These are phyloP conservation scores for Rutidosis leptorrhynchoides DNA, from an alignment of 129 eudicot genomes.

Conservation along the genomic window DNA sequence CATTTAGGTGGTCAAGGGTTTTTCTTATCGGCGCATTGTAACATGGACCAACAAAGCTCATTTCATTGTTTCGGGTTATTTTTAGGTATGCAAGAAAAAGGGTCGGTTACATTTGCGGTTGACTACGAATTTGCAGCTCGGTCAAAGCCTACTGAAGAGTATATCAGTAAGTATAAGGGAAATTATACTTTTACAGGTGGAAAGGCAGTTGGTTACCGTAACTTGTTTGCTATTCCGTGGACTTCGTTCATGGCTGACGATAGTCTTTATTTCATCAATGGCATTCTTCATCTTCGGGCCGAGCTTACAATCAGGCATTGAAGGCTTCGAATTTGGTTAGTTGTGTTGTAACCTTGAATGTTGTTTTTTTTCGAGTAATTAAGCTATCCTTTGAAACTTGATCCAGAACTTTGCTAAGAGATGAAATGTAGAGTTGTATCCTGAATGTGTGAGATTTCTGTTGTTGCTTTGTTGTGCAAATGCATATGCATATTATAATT, in stretches of 20 bases:
- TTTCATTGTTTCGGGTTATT: slow-evolving; percentile 79
- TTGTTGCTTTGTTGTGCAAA: slow-evolving; percentile 3
- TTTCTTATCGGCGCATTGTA: slow-evolving; percentile 78
- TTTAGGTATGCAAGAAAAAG: slow-evolving; percentile 81
- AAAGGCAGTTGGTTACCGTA: slow-evolving; percentile 78
- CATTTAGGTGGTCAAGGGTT: slow-evolving; percentile 83
- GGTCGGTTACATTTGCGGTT: slow-evolving; percentile 65
- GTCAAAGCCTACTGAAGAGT: slow-evolving; percentile 71
- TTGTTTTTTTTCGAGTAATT: background rate
- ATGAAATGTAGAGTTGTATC: slow-evolving; percentile 26
- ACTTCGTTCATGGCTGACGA: slow-evolving; percentile 70
- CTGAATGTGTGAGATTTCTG: slow-evolving; percentile 9
- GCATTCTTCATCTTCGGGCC: slow-evolving; percentile 67
- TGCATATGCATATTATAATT: too few relatives aligned
- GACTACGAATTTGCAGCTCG: slow-evolving; percentile 84
- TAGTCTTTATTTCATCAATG: slow-evolving; percentile 61
- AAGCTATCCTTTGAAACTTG: slow-evolving; percentile 5
- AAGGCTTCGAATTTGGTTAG: slow-evolving; percentile 23
- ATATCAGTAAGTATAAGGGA: slow-evolving; percentile 66
- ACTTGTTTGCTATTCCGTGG: slow-evolving; percentile 72
- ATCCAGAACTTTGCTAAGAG: slow-evolving; percentile 5
- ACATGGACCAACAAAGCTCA: slow-evolving; percentile 76
- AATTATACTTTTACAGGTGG: slow-evolving; percentile 78
- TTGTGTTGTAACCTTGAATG: background rate
- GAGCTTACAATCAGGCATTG: slow-evolving; percentile 68